Conservation (phyloP, 257 asterid genomes). For the Voacanga thouarsii region DNA sequence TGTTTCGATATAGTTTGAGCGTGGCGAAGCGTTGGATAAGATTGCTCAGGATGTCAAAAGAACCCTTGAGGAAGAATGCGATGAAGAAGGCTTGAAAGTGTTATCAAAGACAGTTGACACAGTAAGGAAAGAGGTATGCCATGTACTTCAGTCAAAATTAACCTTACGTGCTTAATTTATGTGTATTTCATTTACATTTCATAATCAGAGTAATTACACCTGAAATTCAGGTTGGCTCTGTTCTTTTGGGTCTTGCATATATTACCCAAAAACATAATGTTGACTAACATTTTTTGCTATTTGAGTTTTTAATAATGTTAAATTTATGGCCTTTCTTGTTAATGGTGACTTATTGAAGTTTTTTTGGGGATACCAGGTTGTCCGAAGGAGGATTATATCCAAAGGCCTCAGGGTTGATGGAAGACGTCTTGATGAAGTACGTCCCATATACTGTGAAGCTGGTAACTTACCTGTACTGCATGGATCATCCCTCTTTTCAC, state of each 20-base stretch:
- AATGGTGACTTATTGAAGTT: constrained; percentile 25
- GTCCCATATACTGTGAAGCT: constrained; percentile 87
- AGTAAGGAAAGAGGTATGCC: constrained; percentile 81
- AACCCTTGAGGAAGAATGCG: constrained; percentile 71
- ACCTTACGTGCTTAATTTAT: no score
- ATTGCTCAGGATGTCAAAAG: constrained; percentile 67
- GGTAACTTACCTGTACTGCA: constrained; percentile 76
- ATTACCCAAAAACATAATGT: not conserved
- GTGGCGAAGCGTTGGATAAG: constrained; percentile 94
- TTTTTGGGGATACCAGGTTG: constrained; percentile 55
- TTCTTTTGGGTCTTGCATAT: not conserved
- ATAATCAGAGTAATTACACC: not conserved
- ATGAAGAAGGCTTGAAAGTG: constrained; percentile 75
- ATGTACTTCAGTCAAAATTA: constrained; percentile 1
- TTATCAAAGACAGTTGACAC: constrained; percentile 80
- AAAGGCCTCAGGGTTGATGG: constrained; percentile 97
- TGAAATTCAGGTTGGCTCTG: not conserved
- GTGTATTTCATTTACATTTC: constrained; percentile 2
- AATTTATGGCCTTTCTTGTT: not conserved
- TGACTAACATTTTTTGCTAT: not conserved
- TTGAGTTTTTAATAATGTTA: not conserved
- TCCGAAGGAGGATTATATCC: constrained; percentile 72
- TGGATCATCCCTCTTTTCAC: constrained; percentile 82
- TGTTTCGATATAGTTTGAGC: constrained; percentile 59
- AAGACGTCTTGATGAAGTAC: constrained; percentile 82